Conservation (phyloP, 495 filamentous ascomycete genomes). For the Rhypophila decipiens region DNA sequence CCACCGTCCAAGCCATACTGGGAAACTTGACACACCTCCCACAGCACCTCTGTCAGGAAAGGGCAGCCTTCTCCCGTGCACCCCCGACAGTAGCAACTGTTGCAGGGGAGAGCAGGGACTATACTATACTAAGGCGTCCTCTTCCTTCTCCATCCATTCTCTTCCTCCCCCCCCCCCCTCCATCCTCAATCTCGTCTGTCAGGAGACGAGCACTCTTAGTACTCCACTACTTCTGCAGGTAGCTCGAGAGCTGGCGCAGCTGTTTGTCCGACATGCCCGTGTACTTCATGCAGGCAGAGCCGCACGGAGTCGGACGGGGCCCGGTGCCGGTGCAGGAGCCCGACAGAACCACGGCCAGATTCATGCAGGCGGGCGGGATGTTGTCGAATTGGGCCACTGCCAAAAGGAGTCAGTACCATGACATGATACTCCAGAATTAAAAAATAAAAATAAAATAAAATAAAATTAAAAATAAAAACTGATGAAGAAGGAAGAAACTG, state of each 20-base stretch:
- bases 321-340: slow-evolving; percentile 10
- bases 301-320: slow-evolving; percentile 13
- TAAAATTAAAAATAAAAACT: too few species aligned
- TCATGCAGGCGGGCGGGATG: slow-evolving; percentile 17
- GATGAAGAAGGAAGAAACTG: too few species aligned
- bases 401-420: not conserved
- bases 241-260: slow-evolving; percentile 7
- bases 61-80: not conserved
- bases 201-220: not conserved
- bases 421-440: too few species aligned
- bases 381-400: slow-evolving; percentile 11
- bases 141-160: not conserved
- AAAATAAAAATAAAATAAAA: too few species aligned
- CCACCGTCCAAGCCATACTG: not conserved
- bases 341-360: slow-evolving; percentile 15
- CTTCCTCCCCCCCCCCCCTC: not conserved
- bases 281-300: slow-evolving; percentile 14
- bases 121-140: not conserved
- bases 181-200: not conserved
- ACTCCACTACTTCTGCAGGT: not conserved
- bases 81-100: not conserved
- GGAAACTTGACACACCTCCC: not conserved
- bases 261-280: slow-evolving; percentile 9
- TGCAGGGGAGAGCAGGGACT: not conserved
- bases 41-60: not conserved